phyloP scores from a whole-genome alignment of 176 grass and related monocot genomes.

The Rhipidocladum racemiflorum region DNA sequence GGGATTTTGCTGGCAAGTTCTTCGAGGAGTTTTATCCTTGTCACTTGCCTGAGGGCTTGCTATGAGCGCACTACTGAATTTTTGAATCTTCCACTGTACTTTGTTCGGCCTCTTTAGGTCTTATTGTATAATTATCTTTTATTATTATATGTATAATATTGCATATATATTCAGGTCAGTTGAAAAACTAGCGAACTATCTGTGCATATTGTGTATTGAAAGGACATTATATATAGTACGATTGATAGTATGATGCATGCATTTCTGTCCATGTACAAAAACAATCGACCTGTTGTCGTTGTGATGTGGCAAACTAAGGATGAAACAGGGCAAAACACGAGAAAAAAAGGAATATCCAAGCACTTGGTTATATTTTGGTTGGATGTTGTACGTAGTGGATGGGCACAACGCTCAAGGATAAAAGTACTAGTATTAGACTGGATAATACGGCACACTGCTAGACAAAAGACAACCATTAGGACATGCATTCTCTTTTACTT shows the following conservation, averaged over 20 bases:
- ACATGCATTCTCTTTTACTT: constrained; percentile 8
- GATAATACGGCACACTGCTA: background rate
- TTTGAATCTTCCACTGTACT: no score
- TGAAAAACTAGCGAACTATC: background rate
- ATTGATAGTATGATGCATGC: background rate
- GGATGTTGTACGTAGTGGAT: background rate
- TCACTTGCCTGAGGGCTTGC: no score
- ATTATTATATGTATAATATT: no score
- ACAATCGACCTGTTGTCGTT: background rate
- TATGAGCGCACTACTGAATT: no score
- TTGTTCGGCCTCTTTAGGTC: no score
- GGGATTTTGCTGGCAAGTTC: no score
- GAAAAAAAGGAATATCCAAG: background rate
- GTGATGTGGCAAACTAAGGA: background rate
- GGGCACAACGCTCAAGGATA: constrained; percentile 10
- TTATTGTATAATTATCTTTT: no score
- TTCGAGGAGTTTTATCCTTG: no score
- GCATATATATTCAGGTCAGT: background rate
- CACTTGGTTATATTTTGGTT: constrained; percentile 11
- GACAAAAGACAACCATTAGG: background rate
- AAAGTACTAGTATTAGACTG: background rate
- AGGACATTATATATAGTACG: background rate
- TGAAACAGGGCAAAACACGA: constrained; percentile 5
- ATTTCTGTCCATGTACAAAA: background rate
- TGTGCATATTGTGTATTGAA: background rate